phyloP scores from a whole-genome alignment of 352 stramenopile species.

The Aphanomyces invadans region DNA sequence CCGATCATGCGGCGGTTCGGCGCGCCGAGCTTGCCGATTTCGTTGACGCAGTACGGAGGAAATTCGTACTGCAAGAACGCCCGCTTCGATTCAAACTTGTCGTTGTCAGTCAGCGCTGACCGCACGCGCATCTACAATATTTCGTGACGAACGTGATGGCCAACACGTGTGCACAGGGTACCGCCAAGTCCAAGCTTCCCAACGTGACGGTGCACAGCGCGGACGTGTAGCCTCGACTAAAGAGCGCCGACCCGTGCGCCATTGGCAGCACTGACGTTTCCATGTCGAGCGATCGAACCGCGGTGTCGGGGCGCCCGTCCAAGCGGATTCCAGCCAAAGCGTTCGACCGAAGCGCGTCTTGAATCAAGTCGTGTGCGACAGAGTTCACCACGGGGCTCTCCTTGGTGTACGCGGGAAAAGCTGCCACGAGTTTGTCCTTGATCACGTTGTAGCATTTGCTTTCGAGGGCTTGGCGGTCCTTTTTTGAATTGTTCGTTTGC shows the following conservation, averaged over 20 bases:
- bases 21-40: slow-evolving; percentile 82
- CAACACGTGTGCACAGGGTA: background rate
- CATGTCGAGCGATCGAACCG: slow-evolving; percentile 80
- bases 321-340: slow-evolving; percentile 55
- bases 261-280: slow-evolving; percentile 83
- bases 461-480: slow-evolving; percentile 55
- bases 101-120: slow-evolving; percentile 41
- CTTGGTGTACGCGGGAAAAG: slow-evolving; percentile 33
- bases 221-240: slow-evolving; percentile 84
- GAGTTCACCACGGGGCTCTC: slow-evolving; percentile 49
- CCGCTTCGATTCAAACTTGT: slow-evolving; percentile 50
- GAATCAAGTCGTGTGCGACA: slow-evolving; percentile 72
- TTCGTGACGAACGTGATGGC: background rate
- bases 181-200: slow-evolving; percentile 61
- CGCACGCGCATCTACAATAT: slow-evolving; percentile 47
- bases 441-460: slow-evolving; percentile 63
- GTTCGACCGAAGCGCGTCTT: slow-evolving; percentile 53
- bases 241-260: slow-evolving; percentile 84
- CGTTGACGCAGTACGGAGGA: slow-evolving; percentile 95
- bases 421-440: slow-evolving; percentile 44
- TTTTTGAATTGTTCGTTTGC: slow-evolving; percentile 38
- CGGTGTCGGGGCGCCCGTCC: slow-evolving; percentile 73
- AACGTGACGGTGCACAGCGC: slow-evolving; percentile 86
- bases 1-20: slow-evolving; percentile 91
- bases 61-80: slow-evolving; percentile 99